A percentile compares a stretch with the other conserved stretches of the same genome.
These are phyloP conservation scores for Kokia cookei DNA, from an alignment of 441 rosid species.

Conservation along the genomic window DNA sequence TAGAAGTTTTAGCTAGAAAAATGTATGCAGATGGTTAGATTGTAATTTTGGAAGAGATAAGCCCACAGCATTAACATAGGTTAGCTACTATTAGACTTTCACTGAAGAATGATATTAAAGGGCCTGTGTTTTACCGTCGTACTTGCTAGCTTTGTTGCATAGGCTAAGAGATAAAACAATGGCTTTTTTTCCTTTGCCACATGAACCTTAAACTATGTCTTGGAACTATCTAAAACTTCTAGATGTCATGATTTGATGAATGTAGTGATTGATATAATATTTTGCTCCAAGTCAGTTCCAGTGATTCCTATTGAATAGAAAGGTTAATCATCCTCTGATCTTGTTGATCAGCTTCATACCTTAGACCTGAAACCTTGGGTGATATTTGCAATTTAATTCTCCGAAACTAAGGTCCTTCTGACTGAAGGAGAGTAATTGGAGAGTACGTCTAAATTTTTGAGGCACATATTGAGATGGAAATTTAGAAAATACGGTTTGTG, in stretches of 20 bases:
- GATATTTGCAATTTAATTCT: neutral
- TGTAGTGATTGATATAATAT: neutral
- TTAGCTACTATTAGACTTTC: neutral
- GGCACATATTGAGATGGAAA: neutral
- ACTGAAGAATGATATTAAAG: neutral
- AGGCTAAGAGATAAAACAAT: neutral
- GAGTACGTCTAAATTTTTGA: neutral
- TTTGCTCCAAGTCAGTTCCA: neutral
- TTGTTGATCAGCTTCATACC: neutral
- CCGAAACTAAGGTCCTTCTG: neutral
- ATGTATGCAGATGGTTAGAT: neutral
- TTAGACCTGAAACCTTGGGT: neutral
- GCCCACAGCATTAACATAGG: neutral
- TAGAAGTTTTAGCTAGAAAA: neutral
- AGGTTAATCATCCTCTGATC: neutral
- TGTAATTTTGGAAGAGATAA: neutral
- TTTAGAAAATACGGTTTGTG: neutral
- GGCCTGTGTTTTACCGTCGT: neutral
- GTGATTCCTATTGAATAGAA: neutral
- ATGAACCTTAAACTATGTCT: neutral
- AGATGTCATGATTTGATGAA: neutral
- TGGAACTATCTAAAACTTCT: neutral
- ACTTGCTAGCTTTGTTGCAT: neutral
- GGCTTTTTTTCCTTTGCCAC: neutral
- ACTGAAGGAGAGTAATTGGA: neutral